Evolutionary conservation across 176 grass and related monocot species (phyloP).

Genomic region (Avena eriantha): DNA sequence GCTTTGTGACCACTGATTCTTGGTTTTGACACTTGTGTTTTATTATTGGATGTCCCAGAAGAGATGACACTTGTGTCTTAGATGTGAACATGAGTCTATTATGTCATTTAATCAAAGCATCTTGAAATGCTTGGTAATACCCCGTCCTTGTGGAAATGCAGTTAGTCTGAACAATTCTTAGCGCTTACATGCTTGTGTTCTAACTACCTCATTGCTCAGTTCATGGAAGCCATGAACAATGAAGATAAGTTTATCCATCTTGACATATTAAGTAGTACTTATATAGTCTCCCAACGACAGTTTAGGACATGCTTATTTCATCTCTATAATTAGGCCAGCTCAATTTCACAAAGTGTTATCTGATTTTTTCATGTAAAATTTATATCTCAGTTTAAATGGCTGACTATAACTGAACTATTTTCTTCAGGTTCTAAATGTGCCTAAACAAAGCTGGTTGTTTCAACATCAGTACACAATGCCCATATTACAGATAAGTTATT

Average conservation of each 20-base stretch:
- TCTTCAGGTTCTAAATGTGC: constrained; percentile 68
- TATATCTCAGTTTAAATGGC: no score
- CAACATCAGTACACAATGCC: constrained; percentile 72
- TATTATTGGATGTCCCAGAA: no score
- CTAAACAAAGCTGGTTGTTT: constrained; percentile 54
- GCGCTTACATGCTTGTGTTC: not conserved
- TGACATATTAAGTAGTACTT: not conserved
- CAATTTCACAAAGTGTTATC: not conserved
- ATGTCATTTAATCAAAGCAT: not conserved
- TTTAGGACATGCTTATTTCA: no score
- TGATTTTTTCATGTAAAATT: not conserved
- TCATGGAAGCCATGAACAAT: not conserved
- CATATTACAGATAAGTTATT: constrained; percentile 64
- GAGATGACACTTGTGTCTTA: not conserved
- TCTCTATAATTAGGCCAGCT: no score
- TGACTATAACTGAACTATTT: not conserved
- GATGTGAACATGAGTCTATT: not conserved
- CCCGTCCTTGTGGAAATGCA: not conserved
- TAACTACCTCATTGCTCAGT: not conserved
- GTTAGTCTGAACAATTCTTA: not conserved
- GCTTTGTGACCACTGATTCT: not conserved
- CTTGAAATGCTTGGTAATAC: not conserved
- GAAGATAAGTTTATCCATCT: not conserved
- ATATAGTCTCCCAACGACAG: not conserved
- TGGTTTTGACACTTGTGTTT: no score